phyloP scores from a whole-genome alignment of 2,329 filamentous ascomycete species.

The Exophiala sp. region DNA sequence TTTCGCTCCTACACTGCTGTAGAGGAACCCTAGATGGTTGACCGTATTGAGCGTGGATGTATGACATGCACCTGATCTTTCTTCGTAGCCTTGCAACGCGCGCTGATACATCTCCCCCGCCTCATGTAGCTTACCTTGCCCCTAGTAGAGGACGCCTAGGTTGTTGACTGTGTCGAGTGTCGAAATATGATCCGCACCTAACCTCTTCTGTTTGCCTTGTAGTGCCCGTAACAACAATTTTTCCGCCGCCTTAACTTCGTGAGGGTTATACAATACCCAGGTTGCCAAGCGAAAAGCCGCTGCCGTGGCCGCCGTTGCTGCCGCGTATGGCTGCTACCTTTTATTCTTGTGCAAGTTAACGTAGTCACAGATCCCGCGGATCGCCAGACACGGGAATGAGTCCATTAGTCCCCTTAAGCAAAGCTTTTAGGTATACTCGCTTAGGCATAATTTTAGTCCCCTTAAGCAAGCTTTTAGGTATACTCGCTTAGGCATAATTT shows the following conservation, averaged over 20 bases:
- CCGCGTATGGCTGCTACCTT: conserved; percentile 26
- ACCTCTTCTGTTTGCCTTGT: conserved; percentile 23
- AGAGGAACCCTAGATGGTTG: too few relatives aligned
- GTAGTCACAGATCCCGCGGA: conserved; percentile 29
- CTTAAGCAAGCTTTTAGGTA: too few relatives aligned
- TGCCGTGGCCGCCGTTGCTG: conserved; percentile 22
- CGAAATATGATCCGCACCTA: conserved; percentile 27
- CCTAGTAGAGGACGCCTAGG: conserved; percentile 27
- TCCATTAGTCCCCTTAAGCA: conserved; percentile 20
- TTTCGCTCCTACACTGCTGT: too few relatives aligned
- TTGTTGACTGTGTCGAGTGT: conserved; percentile 30
- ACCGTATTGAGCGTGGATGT: too few relatives aligned
- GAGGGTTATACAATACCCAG: too few relatives aligned
- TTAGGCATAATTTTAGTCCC: too few relatives aligned
- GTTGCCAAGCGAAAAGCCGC: too few relatives aligned
- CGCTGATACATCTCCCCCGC: conserved; percentile 17
- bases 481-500: too few relatives aligned
- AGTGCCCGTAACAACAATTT: conserved; percentile 21
- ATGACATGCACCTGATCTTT: background rate
- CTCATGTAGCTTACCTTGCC: conserved; percentile 27
- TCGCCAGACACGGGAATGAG: conserved; percentile 23
- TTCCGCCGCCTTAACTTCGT: too few relatives aligned
- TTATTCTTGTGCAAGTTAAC: conserved; percentile 29
- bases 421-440: too few relatives aligned
- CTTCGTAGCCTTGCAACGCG: background rate